phyloP scores from a whole-genome alignment of 805 yeast genomes.

The Torulaspora delbrueckii region DNA sequence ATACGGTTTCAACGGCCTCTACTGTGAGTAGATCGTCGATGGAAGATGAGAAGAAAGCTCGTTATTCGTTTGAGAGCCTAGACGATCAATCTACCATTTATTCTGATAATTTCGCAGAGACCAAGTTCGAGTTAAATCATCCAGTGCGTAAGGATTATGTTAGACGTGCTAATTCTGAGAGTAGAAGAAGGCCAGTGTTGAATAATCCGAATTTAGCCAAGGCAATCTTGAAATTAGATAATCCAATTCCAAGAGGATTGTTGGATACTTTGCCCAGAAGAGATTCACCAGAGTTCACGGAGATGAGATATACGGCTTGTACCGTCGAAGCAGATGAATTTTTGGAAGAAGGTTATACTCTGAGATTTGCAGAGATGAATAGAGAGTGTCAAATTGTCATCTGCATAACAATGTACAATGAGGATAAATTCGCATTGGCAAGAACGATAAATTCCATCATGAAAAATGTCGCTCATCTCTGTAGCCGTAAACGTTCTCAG shows the following conservation, averaged over 20 bases:
- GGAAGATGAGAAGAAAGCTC: conserved; percentile 34
- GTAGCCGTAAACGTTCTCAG: conserved; percentile 72
- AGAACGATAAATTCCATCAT: conserved; percentile 93
- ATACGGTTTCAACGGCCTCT: conserved; percentile 22
- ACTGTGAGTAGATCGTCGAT: conserved; percentile 26
- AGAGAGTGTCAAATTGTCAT: conserved; percentile 89
- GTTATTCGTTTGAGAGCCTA: conserved; percentile 58
- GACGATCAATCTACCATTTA: conserved; percentile 32
- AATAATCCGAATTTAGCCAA: conserved; percentile 53
- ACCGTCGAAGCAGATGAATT: conserved; percentile 90
- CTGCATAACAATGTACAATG: conserved; percentile 97
- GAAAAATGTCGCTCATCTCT: conserved; percentile 83
- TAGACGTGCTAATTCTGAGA: conserved; percentile 58
- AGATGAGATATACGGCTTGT: conserved; percentile 96
- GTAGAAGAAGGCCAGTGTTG: conserved; percentile 55
- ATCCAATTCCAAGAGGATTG: conserved; percentile 88
- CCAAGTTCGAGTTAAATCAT: conserved; percentile 35
- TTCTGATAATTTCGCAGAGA: conserved; percentile 36
- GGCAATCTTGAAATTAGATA: conserved; percentile 68
- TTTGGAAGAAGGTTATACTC: conserved; percentile 70
- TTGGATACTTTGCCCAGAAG: conserved; percentile 79
- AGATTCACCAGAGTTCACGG: conserved; percentile 87
- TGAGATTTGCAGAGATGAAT: conserved; percentile 79
- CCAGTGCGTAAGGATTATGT: conserved; percentile 34
- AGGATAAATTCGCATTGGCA: conserved; percentile 82